Evolutionary conservation across 2,329 filamentous ascomycete species (phyloP).

Genomic region (Trichothecium sympodiale): DNA sequence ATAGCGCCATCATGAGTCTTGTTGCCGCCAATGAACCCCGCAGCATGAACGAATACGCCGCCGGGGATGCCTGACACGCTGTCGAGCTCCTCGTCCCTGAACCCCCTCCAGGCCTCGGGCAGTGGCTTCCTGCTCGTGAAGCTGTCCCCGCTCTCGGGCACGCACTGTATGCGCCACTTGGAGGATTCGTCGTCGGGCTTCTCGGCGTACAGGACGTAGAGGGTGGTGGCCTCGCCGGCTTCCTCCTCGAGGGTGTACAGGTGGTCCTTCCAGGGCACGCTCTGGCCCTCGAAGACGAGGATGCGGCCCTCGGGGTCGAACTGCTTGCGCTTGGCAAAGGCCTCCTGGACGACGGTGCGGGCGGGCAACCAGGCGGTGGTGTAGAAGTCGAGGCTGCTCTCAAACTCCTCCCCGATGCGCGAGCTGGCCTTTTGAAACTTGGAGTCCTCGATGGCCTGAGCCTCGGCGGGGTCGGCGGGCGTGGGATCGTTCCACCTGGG

Average conservation of each 20-base stretch:
- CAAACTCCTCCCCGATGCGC: conserved; percentile 85
- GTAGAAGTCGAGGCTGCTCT: conserved; percentile 68
- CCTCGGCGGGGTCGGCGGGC: conserved; percentile 37
- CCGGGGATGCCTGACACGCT: conserved; percentile 57
- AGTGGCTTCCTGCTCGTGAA: conserved; percentile 89
- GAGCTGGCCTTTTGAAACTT: conserved; percentile 67
- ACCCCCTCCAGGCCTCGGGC: conserved; percentile 83
- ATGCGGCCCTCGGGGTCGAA: conserved; percentile 68
- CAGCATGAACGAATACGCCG: conserved; percentile 86
- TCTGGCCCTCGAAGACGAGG: conserved; percentile 64
- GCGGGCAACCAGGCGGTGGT: conserved; percentile 76
- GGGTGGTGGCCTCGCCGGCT: conserved; percentile 30
- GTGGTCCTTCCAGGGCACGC: conserved; percentile 90
- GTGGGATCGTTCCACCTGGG: conserved; percentile 63
- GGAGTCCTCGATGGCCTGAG: conserved; percentile 67
- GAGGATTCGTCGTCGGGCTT: conserved; percentile 53
- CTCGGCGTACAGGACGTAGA: conserved; percentile 90
- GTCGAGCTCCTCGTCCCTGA: conserved; percentile 77
- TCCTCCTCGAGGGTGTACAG: conserved; percentile 73
- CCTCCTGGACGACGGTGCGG: conserved; percentile 62
- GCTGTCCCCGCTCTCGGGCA: conserved; percentile 73
- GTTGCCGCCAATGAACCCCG: conserved; percentile 93
- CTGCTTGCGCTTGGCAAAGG: conserved; percentile 58
- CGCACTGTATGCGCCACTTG: conserved; percentile 91
- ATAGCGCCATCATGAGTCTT: conserved; percentile 80